Evolutionary conservation across 192 early-diverging fungal species (phyloP).

Genomic region (Linnemannia schmuckeri): DNA sequence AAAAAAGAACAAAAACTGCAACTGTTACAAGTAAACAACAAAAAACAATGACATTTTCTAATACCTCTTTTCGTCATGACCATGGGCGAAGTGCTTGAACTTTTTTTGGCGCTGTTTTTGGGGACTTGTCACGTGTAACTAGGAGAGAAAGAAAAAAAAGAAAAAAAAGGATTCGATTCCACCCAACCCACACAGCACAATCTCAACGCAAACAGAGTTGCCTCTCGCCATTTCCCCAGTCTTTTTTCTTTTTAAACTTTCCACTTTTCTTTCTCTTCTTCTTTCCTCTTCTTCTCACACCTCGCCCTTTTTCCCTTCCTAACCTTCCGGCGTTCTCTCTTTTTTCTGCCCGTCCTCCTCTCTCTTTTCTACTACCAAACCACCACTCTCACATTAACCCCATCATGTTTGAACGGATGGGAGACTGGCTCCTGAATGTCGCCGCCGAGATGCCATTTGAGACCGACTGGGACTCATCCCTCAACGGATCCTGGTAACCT

Average conservation of each 20-base stretch:
- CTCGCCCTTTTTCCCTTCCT: not conserved
- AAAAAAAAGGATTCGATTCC: too few relatives aligned
- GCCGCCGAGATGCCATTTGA: constrained; percentile 62
- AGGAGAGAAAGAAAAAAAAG: too few relatives aligned
- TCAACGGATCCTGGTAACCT: constrained; percentile 63
- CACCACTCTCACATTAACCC: not conserved
- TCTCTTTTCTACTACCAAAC: not conserved
- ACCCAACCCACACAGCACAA: not conserved
- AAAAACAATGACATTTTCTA: not conserved
- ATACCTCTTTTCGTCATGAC: not conserved
- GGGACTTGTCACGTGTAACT: too few relatives aligned
- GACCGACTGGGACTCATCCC: constrained; percentile 62
- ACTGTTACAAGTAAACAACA: not conserved
- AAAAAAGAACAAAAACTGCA: not conserved
- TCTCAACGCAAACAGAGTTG: not conserved
- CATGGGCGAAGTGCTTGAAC: not conserved
- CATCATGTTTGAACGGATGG: constrained; percentile 49
- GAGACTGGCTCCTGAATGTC: constrained; percentile 46
- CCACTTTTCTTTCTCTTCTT: not conserved
- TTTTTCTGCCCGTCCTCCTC: not conserved
- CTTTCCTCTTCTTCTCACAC: not conserved
- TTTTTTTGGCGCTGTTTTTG: not conserved
- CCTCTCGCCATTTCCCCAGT: not conserved
- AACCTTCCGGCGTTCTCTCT: not conserved
- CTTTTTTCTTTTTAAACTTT: not conserved